phyloP scores from a whole-genome alignment of 2,329 filamentous ascomycete genomes.

The Cladophialophora psammophila region DNA sequence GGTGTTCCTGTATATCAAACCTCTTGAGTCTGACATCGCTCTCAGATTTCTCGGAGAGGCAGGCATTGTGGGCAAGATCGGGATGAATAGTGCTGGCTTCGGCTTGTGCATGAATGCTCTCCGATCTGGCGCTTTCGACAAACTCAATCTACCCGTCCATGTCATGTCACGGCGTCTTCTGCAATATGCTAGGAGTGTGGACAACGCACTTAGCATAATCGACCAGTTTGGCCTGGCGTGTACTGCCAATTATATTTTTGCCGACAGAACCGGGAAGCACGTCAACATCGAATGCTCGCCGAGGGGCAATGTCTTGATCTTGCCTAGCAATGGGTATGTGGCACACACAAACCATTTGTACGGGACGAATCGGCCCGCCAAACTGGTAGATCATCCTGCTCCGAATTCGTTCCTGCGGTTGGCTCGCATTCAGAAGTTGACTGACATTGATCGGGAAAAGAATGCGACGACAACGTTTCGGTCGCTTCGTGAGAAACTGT shows the following conservation, averaged over 20 bases:
- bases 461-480: too few species aligned
- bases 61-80: slow-evolving; percentile 70
- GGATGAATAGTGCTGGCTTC: slow-evolving; percentile 66
- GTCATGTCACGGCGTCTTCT: slow-evolving; percentile 58
- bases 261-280: slow-evolving; percentile 14
- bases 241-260: slow-evolving; percentile 4
- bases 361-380: slow-evolving; percentile 14
- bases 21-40: too few species aligned
- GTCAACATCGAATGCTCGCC: slow-evolving; percentile 22
- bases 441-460: too few species aligned
- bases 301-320: slow-evolving; percentile 11
- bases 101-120: slow-evolving; percentile 70
- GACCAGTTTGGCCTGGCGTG: slow-evolving; percentile 14
- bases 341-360: slow-evolving; percentile 28
- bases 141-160: slow-evolving; percentile 64
- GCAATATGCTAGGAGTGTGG: too few species aligned
- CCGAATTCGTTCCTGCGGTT: slow-evolving; percentile 14
- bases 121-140: slow-evolving; percentile 62
- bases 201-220: slow-evolving; percentile 57
- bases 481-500: too few species aligned
- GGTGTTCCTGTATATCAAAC: slow-evolving; percentile 53
- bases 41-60: slow-evolving; percentile 61
- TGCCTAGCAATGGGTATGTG: slow-evolving; percentile 16
- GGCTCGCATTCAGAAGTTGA: too few species aligned
- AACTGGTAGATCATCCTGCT: slow-evolving; percentile 22